phyloP scores from a whole-genome alignment of 768 basidiomycete species.

The Pisolithus microcarpus region DNA sequence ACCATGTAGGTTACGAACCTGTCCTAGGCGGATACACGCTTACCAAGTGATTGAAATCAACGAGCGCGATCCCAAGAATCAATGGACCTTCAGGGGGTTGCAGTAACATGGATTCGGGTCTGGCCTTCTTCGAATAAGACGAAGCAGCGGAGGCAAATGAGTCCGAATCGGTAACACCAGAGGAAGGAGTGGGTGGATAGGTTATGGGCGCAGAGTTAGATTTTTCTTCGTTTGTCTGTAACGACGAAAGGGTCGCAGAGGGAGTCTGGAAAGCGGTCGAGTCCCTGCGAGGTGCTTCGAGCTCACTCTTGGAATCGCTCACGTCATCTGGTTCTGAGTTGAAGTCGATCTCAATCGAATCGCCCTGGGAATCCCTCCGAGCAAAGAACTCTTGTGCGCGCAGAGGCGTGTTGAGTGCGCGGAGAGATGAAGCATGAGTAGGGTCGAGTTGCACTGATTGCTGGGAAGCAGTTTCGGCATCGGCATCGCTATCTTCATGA shows the following conservation, averaged over 20 bases:
- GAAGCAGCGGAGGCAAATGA: constrained; percentile 63
- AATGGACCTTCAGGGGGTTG: constrained; percentile 49
- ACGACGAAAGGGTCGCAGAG: constrained; percentile 28
- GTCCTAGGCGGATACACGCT: constrained; percentile 14
- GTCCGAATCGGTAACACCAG: constrained; percentile 39
- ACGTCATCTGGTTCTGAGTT: constrained; percentile 48
- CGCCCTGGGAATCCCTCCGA: constrained; percentile 38
- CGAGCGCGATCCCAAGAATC: constrained; percentile 81
- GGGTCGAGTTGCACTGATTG: constrained; percentile 72
- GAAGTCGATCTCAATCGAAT: constrained; percentile 48
- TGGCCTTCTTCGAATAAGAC: constrained; percentile 50
- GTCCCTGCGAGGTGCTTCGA: constrained; percentile 32
- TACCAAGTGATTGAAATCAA: constrained; percentile 93
- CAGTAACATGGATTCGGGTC: constrained; percentile 75
- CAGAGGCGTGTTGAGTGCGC: constrained; percentile 21
- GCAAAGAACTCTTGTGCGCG: constrained; percentile 24
- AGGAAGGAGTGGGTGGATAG: constrained; percentile 52
- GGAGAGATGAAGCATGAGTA: constrained; percentile 43
- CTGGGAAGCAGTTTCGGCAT: constrained; percentile 74
- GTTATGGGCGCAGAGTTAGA: constrained; percentile 33
- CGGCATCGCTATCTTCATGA: constrained; percentile 41
- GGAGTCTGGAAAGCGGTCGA: constrained; percentile 47
- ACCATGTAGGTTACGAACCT: constrained; percentile 10
- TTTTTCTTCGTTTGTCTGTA: constrained; percentile 32
- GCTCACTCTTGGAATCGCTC: constrained; percentile 40